Evolutionary conservation across 345 rosid species (phyloP), one percentile per base, ranked within the genome.

Genomic region (Lepidium didymum): DNA sequence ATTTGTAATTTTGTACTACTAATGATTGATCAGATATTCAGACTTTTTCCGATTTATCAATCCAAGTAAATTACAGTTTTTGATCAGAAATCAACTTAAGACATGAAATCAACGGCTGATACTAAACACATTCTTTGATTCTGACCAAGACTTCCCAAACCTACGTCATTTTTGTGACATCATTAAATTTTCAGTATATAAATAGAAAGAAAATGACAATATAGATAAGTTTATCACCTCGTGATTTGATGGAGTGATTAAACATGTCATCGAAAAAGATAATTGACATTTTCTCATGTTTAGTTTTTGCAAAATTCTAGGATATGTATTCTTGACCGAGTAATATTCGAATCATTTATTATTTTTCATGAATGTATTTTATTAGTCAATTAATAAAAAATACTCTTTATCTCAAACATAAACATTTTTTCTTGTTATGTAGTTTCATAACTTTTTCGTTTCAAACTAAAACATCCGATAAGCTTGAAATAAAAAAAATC

Each of bases 231-330:
- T 59, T 16, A 49, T 60, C 53, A 50, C 60, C 53, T 41, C 67
- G 41, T 29, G 67, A 69, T 37, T 59, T 55, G 54, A 67, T 67
- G 62, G 46, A 37, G 55, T 62, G 53, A 56, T 56, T 56, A 58
- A 69, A 69, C 73, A 36, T 69, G 61, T 18, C 74, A 60, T 41
- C 27, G 13, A 31, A 60, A 67, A 60, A 69, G 52, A 69, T 55
- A 43, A 58, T 46, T 57, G 45, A 15, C 53, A 45, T 33, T 16
- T 44, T 29, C 33, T 29, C 31, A 27, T 27, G 6, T 27, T 27
- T 27, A 27, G 31, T 25, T 2, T 29, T 5, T 29, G 0, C 33
- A 29, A 29, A 29, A 29, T 29, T 29, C 33, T 29, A 29, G 33
- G 33, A 29, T 29, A 29, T 29, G 33, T 29, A 29, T 29, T 29